These are phyloP conservation scores for Orychophragmus violaceus DNA, from an alignment of 345 rosid genomes.

Conservation along the genomic window DNA sequence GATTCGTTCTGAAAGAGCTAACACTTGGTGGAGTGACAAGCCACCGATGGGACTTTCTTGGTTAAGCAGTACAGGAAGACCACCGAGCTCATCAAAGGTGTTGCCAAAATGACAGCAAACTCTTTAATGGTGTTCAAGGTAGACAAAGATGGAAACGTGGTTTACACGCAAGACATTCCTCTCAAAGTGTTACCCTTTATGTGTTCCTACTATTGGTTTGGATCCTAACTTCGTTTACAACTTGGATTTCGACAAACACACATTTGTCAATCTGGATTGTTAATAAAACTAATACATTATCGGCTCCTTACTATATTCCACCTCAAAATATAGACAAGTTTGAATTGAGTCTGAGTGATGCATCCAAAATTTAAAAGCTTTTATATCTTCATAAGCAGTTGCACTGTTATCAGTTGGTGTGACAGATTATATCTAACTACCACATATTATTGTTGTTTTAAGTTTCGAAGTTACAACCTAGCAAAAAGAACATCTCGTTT, in stretches of 20 bases:
- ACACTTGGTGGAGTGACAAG: neutral
- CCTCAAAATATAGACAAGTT: neutral
- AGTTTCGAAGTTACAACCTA: too few species aligned
- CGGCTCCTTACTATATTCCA: neutral
- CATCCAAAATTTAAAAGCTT: too few species aligned
- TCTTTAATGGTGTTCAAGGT: conserved; percentile 32
- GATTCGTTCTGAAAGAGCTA: neutral
- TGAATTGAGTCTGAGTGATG: neutral
- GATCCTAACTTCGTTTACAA: neutral
- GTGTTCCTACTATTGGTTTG: neutral
- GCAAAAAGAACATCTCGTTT: too few species aligned
- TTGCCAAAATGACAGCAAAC: neutral
- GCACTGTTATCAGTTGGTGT: too few species aligned
- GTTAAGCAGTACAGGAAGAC: neutral
- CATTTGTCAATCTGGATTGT: neutral
- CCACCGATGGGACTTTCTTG: neutral
- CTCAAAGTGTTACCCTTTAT: neutral
- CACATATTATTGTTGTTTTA: too few species aligned
- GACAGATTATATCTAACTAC: too few species aligned
- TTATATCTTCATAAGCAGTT: too few species aligned
- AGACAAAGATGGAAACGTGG: conserved; percentile 40
- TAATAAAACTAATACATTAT: neutral
- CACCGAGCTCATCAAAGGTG: neutral
- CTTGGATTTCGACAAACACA: neutral
- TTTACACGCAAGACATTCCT: neutral